Evolutionary conservation across 805 yeast genomes (phyloP), one percentile per base, ranked within the genome.

Genomic region (Nakazawaea holstii): DNA sequence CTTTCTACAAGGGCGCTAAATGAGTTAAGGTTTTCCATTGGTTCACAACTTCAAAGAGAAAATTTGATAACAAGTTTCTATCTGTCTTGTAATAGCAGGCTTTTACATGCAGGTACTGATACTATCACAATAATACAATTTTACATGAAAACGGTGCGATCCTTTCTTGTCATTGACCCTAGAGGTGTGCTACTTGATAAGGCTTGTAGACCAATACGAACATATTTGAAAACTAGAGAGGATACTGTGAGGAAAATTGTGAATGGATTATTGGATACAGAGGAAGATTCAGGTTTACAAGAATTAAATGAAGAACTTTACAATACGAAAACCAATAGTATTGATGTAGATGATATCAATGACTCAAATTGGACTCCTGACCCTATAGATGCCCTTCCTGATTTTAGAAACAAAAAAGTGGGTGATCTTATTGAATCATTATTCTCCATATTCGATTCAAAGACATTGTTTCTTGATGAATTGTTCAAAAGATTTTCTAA

Each of bases 371-470:
- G 96, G 96, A 61, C 62, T 8, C 96, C 96, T 0, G 95, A 87
- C 55, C 96, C 96, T 0, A 74, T 87, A 13, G 96, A 89, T 65
- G 95, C 96, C 0, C 74, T 90, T n/a, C 87, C 91, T 0, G 95
- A 88, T 61, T 89, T 86, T 66, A 74, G 77, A 39, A 77, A 79
- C 50, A 74, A 73, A 9, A 72, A 74, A 39, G 79, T 76, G 20
- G 75, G 78, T 37, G 95, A 87, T 57, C 75, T 82, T 5, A 80
- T 89, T 20, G 89, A 82, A 52, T 77, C 88, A 0, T 67, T 89
- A 30, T 72, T 86, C 2, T 79, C 91, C 1, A 77, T 89, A 0
- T 85, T 80, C 63, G 92, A 87, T 41, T 74, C 81, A 52, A 83
- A 83, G 53, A 82, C 77, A 13, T 68, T 76, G 1, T 84, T 88